Evolutionary conservation across 345 rosid genomes (phyloP).

Genomic region (Viola odorata): DNA sequence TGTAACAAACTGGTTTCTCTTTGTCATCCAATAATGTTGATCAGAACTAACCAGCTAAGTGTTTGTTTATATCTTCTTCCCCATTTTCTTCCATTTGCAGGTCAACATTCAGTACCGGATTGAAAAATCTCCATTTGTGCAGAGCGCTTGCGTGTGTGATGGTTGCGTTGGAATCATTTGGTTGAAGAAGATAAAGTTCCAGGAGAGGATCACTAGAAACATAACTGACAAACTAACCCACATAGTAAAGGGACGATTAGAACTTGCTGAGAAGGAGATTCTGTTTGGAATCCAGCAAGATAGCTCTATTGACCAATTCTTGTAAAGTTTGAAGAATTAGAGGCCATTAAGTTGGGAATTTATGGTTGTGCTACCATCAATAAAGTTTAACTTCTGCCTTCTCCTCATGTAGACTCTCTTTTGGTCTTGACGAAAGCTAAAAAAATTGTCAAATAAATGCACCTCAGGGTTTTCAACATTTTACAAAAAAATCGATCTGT

Average conservation of each 20-base stretch:
- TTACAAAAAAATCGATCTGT: no score
- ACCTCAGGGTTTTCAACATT: no score
- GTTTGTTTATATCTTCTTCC: neutral
- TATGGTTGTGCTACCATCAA: no score
- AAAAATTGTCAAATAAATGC: no score
- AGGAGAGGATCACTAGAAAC: conserved; percentile 61
- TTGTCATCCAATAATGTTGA: neutral
- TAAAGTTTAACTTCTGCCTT: no score
- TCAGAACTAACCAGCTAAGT: neutral
- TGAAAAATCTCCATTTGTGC: conserved; percentile 36
- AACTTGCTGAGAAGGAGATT: conserved; percentile 50
- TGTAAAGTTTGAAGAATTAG: no score
- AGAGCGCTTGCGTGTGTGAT: conserved; percentile 52
- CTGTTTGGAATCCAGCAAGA: conserved; percentile 16
- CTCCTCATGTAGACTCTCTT: no score
- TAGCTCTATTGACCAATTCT: no score
- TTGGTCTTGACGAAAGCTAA: no score
- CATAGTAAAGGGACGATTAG: conserved; percentile 50
- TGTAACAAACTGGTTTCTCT: neutral
- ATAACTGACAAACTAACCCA: conserved; percentile 50
- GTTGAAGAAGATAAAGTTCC: conserved; percentile 67
- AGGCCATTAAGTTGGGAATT: no score
- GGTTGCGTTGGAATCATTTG: conserved; percentile 50
- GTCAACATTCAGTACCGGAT: conserved; percentile 53
- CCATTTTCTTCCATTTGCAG: conserved; percentile 24